Percentiles rank a stretch among this genome's conserved stretches.
phyloP scores from a whole-genome alignment of 1,284 basidiomycete genomes.

The Inonotus hispidus region DNA sequence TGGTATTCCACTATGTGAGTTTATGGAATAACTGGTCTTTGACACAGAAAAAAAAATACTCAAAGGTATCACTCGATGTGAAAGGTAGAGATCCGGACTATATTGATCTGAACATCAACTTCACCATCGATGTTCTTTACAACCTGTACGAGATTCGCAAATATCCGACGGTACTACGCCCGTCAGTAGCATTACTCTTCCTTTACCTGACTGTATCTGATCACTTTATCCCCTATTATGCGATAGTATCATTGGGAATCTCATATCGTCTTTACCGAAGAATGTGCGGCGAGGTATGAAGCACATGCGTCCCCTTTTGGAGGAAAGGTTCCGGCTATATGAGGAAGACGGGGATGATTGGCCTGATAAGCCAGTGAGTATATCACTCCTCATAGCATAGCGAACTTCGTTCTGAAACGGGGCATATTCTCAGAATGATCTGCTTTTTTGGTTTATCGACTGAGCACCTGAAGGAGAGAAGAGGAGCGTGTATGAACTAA shows the following conservation, averaged over 20 bases:
- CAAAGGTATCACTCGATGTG: too few species aligned
- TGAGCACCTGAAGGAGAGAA: constrained; percentile 13
- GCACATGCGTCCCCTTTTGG: constrained; percentile 32
- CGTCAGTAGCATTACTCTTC: constrained; percentile 4
- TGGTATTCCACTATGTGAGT: constrained; percentile 36
- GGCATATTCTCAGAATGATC: constrained; percentile 1
- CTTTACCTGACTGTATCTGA: background rate
- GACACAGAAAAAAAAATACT: background rate
- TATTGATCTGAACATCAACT: constrained; percentile 31
- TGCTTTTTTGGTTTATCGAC: constrained; percentile 17
- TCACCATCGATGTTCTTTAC: constrained; percentile 28
- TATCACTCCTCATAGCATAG: background rate
- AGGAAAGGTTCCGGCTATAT: constrained; percentile 31
- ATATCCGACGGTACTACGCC: constrained; percentile 33
- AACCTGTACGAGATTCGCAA: constrained; percentile 26
- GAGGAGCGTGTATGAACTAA: constrained; percentile 15
- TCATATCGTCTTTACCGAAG: background rate
- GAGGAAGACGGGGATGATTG: constrained; percentile 31
- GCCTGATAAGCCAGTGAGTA: constrained; percentile 35
- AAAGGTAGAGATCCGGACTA: constrained; percentile 40
- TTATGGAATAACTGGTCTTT: background rate
- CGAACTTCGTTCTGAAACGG: background rate
- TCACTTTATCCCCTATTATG: background rate
- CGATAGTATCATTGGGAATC: constrained; percentile 4
- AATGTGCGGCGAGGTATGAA: constrained; percentile 22